These are phyloP conservation scores for Lipomyces mesembrius DNA, from an alignment of 805 yeast species.

Conservation along the genomic window DNA sequence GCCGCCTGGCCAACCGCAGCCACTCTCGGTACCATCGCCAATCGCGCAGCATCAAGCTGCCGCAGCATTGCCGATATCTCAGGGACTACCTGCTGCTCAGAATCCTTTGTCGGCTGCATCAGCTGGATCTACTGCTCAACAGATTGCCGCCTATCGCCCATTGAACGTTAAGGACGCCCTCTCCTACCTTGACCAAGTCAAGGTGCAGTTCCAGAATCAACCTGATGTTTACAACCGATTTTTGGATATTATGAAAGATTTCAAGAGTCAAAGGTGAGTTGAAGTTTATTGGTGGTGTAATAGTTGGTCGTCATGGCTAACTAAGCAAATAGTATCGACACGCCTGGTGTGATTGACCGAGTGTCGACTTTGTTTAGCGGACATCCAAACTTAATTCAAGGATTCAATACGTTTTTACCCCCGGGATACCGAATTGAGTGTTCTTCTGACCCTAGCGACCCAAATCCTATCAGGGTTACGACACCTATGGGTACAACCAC, in stretches of 20 bases:
- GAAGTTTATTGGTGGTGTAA: conserved; percentile 7
- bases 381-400: conserved; percentile 89
- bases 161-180: conserved; percentile 95
- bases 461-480: conserved; percentile 89
- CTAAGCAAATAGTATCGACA: conserved; percentile 61
- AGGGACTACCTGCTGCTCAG: conserved; percentile 13
- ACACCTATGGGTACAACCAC: conserved; percentile 92
- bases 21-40: conserved; percentile 28
- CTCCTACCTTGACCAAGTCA: conserved; percentile 93
- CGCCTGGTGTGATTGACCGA: conserved; percentile 97
- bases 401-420: conserved; percentile 95
- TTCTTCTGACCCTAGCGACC: conserved; percentile 84
- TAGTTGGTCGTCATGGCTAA: not conserved
- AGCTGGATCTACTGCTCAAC: conserved; percentile 42
- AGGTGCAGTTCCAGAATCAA: conserved; percentile 85
- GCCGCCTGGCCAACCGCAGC: conserved; percentile 28
- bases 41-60: conserved; percentile 6
- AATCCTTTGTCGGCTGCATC: conserved; percentile 41
- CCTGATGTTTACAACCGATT: conserved; percentile 96
- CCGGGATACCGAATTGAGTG: conserved; percentile 95
- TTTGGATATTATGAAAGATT: conserved; percentile 97
- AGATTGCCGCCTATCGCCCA: conserved; percentile 54
- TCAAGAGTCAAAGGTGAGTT: conserved; percentile 81
- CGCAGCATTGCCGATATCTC: not conserved
- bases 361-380: conserved; percentile 91